These are phyloP conservation scores for Solanum appendiculatum DNA, from an alignment of 257 asterid species.

Conservation along the genomic window DNA sequence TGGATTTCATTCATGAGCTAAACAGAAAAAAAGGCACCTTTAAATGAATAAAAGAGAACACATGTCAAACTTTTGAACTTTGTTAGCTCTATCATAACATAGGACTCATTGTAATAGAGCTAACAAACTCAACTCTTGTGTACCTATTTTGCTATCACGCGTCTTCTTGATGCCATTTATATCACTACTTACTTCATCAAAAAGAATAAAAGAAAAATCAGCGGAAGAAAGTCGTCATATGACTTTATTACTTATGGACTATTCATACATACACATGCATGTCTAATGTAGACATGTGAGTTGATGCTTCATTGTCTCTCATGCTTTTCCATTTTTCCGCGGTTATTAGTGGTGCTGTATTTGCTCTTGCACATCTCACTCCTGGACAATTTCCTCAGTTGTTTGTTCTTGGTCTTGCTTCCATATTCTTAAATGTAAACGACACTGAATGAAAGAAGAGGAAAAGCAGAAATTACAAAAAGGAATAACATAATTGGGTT, in stretches of 20 bases:
- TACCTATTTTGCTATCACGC: not conserved
- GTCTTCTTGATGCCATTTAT: not conserved
- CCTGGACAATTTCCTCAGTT: slow-evolving; percentile 94
- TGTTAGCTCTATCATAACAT: not conserved
- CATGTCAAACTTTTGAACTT: not conserved
- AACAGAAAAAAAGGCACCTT: not conserved
- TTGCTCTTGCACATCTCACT: slow-evolving; percentile 87
- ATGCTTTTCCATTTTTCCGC: slow-evolving; percentile 13
- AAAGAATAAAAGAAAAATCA: not conserved
- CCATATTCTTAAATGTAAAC: not conserved
- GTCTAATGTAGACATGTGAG: not conserved
- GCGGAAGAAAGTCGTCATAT: not conserved
- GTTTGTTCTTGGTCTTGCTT: slow-evolving; percentile 69
- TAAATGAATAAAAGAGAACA: too few relatives aligned
- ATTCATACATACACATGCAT: not conserved
- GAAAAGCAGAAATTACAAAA: not conserved
- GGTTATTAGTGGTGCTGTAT: slow-evolving; percentile 73
- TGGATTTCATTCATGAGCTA: not conserved
- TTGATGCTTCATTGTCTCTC: not conserved
- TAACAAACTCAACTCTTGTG: not conserved
- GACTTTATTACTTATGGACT: not conserved
- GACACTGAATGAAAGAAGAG: not conserved
- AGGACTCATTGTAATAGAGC: not conserved
- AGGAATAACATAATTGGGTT: not conserved
- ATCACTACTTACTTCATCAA: not conserved